Evolutionary conservation across 75 land plant species (phyloP), one percentile per base, ranked within the genome.

Genomic region (Isoetes taiwanensis): DNA sequence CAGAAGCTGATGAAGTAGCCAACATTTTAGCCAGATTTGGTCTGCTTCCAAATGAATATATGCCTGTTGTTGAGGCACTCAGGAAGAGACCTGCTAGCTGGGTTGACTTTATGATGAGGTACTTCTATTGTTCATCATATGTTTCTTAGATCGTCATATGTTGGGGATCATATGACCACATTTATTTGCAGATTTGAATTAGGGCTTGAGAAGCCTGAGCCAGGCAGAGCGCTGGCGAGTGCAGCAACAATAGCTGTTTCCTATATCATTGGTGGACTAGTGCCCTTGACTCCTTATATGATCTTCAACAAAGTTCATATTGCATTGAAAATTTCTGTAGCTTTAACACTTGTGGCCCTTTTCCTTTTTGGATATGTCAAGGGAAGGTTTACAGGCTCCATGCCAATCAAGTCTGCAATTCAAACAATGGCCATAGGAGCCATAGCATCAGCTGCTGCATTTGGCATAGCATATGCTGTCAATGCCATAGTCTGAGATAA

Each of bases 71-170:
- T 27, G 72, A 70, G 17, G 78, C 86, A n/a, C 72, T 93, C 12
- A 68, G 86, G 37, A 79, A 68, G 35, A 80, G 81, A 11, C 98
- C 89, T 5, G 68, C 87, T 43, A 90, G 80, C 0, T 93, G 98
- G 98, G 65, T 93, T 21, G 98, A 93, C 35, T 93, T 93, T 71
- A 87, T 93, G 98, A 93, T 93, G 98, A 87, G 81, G 98, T 88
- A 63, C 69, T 61, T 38, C 29, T 28, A 6, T 32, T 26, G 25
- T n/a, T 20, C 31, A 3, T 16, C 33, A 28, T 28, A 54, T 25
- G 5, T 54, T 27, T 54, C 6, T 3, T 3, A 27, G 14, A 3
- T 54, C 5, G 9, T 16, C 52, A 48, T 48, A 20, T 8, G 8
- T 9, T 8, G 52, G 16, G 5, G 8, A 48, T 14, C 8, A 6